Conservation (phyloP, 2,329 filamentous ascomycete species). For the Knufia petricola region DNA sequence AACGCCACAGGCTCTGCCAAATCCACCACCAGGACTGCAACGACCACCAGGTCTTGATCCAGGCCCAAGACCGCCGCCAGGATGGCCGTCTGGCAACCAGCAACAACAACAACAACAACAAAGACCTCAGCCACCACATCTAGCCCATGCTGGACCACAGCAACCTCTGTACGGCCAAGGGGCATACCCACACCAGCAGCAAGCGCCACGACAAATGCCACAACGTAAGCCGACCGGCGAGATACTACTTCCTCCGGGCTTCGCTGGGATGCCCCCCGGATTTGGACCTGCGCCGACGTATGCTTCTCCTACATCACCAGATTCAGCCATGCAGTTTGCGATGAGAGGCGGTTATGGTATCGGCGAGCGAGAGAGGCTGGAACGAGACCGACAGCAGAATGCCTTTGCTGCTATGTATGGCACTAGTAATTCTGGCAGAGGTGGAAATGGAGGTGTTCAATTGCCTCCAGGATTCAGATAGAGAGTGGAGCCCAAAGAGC, state of each 20-base stretch:
- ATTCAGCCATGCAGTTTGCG: neutral
- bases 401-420: neutral
- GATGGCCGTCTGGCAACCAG: conserved; percentile 28
- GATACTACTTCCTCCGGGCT: conserved; percentile 1
- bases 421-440: neutral
- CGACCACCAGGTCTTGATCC: conserved; percentile 38
- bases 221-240: conserved; percentile 8
- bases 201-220: conserved; percentile 5
- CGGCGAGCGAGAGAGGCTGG: conserved; percentile 1
- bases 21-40: conserved; percentile 28
- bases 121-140: conserved; percentile 26
- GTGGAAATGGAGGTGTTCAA: neutral
- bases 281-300: conserved; percentile 6
- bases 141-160: conserved; percentile 24
- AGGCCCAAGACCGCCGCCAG: conserved; percentile 28
- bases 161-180: conserved; percentile 1
- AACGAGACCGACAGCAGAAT: neutral
- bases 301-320: conserved; percentile 5
- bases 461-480: conserved; percentile 1
- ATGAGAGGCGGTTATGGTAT: neutral
- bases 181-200: neutral
- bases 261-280: conserved; percentile 1
- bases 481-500: neutral
- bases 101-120: conserved; percentile 27
- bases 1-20: conserved; percentile 28